A percentile compares a stretch with the other conserved stretches of the same genome.
phyloP scores from a whole-genome alignment of 441 rosid genomes.

The Rhodomyrtus psidioides region DNA sequence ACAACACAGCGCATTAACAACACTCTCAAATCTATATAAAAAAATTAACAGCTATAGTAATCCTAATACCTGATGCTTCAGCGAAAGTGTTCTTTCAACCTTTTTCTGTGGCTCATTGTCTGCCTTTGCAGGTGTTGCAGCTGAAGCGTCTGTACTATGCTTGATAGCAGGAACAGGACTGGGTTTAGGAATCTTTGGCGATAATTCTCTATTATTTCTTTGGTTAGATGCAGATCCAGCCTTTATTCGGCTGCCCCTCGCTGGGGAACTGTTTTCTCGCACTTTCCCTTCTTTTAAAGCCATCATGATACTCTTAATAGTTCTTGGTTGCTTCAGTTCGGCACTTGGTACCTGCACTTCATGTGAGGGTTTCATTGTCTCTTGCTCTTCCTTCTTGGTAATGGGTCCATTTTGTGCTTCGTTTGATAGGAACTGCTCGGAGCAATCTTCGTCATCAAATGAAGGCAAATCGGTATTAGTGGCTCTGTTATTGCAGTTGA shows the following conservation, averaged over 20 bases:
- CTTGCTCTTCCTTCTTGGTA: conserved; percentile 41
- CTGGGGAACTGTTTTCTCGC: conserved; percentile 77
- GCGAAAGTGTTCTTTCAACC: conserved; percentile 41
- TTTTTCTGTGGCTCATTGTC: conserved; percentile 42
- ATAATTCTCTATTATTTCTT: conserved; percentile 45
- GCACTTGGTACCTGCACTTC: conserved; percentile 33
- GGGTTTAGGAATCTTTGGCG: conserved; percentile 60
- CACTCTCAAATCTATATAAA: conserved; percentile 7
- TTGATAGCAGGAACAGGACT: conserved; percentile 40
- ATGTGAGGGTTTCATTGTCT: conserved; percentile 25
- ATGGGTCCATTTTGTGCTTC: conserved; percentile 34
- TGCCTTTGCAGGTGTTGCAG: conserved; percentile 30
- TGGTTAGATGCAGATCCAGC: conserved; percentile 31
- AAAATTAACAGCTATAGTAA: neutral
- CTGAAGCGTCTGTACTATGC: conserved; percentile 32
- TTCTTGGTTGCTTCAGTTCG: conserved; percentile 68
- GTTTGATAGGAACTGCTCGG: conserved; percentile 31
- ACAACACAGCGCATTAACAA: neutral
- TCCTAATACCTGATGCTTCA: conserved; percentile 67
- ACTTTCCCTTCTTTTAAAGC: conserved; percentile 85
- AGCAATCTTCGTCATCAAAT: conserved; percentile 53
- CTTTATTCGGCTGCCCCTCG: conserved; percentile 58
- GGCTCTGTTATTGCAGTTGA: conserved; percentile 38
- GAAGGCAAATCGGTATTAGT: conserved; percentile 43
- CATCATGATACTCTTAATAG: conserved; percentile 74